phyloP scores from a whole-genome alignment of 164 flowering plant genomes.

The Santalum album region DNA sequence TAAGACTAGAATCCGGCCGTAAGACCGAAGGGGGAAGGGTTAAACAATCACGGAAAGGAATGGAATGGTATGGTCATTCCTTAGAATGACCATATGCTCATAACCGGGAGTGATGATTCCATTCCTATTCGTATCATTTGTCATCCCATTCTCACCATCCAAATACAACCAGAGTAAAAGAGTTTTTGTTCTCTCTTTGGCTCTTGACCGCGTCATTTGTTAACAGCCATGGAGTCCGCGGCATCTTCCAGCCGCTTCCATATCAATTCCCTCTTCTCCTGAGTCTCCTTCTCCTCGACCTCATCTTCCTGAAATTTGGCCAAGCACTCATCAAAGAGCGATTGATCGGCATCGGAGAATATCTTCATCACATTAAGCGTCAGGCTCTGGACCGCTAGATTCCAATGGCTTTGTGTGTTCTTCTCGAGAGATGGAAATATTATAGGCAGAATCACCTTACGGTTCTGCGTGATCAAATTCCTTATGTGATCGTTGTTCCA shows the following conservation, averaged over 20 bases:
- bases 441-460: constrained; percentile 10
- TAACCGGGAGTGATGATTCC: too few species aligned
- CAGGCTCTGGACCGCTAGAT: constrained; percentile 15
- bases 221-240: constrained; percentile 12
- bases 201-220: too few species aligned
- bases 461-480: constrained; percentile 12
- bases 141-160: too few species aligned
- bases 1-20: too few species aligned
- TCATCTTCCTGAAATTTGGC: constrained; percentile 18
- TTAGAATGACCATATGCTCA: too few species aligned
- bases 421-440: constrained; percentile 18
- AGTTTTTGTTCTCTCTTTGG: too few species aligned
- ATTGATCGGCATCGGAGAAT: constrained; percentile 18
- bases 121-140: too few species aligned
- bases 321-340: constrained; percentile 17
- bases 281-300: constrained; percentile 7
- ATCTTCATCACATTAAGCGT: constrained; percentile 14
- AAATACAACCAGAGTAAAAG: too few species aligned
- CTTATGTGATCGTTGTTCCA: constrained; percentile 26
- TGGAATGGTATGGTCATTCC: too few species aligned
- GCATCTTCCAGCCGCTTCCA: constrained; percentile 18
- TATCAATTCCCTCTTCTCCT: constrained; percentile 11
- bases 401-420: constrained; percentile 20
- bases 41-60: too few species aligned
- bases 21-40: too few species aligned